Base-by-base conservation (phyloP, 768 basidiomycete genomes). In the Amanita pseudoporphyria region DNA sequence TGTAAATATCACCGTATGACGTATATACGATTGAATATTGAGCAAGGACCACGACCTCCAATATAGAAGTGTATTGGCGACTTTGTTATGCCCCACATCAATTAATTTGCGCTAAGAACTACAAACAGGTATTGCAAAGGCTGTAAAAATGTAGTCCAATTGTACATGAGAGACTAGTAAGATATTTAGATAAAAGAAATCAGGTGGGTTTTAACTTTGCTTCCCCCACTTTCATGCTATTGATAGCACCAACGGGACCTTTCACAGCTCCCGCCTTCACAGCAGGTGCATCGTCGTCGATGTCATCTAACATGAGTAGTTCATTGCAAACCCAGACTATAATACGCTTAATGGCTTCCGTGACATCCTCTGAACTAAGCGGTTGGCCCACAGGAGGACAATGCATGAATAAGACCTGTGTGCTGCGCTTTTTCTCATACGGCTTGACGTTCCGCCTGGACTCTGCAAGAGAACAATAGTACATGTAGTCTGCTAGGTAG, bases 401-500 rank as follows among this genome's bases (percentile, higher is more conserved):
- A 58, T 87, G 85, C 57, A 87, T 63, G 62, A 84, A 84, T 6
- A 87, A 64, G 42, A 87, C 82, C 38, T 73, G 72, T 3, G 69
- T 70, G 35, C 66, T 66, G 14, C 68, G 64, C 21, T 66, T 66
- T 49, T 70, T 70, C 47, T 71, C 71, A 38, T 69, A 65, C 3
- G 64, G 65, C 43, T 72, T 72, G 1, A 67, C 66, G 16, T 63
- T 69, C 3, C 81, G 76, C 58, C 73, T 77, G 22, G 77, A 73
- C 60, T 86, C 84, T 4, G 83, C 82, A 22, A 87, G 71, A 9
- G 83, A 85, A 58, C 82, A 82, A 57, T 84, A 88, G 61, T 82
- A 85, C 52, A 82, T 75, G 62, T 82, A 87, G 65, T 87, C 85
- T 60, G 81, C 84, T 9, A 87, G 64, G 61, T 80, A 88, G 60